Evolutionary conservation across 192 early-diverging fungal genomes (phyloP), one percentile per base, ranked within the genome.

Genomic region (Backusella mclennaniae): DNA sequence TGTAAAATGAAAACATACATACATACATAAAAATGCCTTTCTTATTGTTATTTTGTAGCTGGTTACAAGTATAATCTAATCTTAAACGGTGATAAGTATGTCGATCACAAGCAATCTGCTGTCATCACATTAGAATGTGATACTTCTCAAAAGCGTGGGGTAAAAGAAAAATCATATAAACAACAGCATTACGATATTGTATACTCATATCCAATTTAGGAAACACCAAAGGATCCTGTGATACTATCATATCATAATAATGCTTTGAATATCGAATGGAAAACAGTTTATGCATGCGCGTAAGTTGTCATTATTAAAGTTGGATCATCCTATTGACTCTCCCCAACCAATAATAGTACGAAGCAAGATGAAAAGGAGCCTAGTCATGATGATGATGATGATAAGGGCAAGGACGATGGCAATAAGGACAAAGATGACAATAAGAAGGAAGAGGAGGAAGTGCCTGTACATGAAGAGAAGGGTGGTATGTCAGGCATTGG

Each of bases 101-200:
- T 59, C n/a, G 73, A 73, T 39, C 49, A 26, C 12, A 36, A 49
- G 23, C 80, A 81, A 42, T 81, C 80, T 42, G 76, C 80, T 15
- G 41, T 52, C 6, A 81, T 81, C 19, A 73, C 72, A 8, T 59
- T 81, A 14, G 80, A 77, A 33, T 81, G 80, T 66, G 80, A 81
- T 74, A 56, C 49, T 14, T 56, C 72, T 21, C 63, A 73, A 21
- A 46, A 67, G n/a, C 76, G 76, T 39, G 66, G 67, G 4, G 80
- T 80, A 80, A 80, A 17, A 21, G 6, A 17, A 0, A 11, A 29
- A 23, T 19, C 0, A 53, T 53, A 53, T 33, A 33, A 33, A 33
- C 33, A 31, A 31, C 31, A 33, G 3, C 33, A 33, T 33, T 3
- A 33, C 33, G 33, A 33, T 33, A 33, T 33, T 2, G 33, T 33